Percentiles rank a stretch among this genome's conserved stretches.
phyloP scores from a whole-genome alignment of 306 rosid species.

The Trifolium fragiferum region DNA sequence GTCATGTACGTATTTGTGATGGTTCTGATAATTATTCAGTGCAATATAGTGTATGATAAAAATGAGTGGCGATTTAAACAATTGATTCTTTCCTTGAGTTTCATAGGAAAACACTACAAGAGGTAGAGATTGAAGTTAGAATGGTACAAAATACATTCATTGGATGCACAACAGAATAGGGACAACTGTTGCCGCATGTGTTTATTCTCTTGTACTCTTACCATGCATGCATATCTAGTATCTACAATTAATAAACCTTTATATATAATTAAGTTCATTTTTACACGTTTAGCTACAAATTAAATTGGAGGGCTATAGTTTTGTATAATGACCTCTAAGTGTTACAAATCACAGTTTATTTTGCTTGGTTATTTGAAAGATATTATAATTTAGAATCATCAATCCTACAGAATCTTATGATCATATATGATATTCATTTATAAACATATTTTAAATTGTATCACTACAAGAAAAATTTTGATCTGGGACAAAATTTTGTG shows the following conservation, averaged over 20 bases:
- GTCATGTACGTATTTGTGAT: not conserved
- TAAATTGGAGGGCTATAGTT: no score
- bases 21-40: not conserved
- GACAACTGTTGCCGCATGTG: not conserved
- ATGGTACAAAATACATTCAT: conserved; percentile 34
- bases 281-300: not conserved
- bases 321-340: no score
- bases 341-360: no score
- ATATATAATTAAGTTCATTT: no score
- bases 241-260: no score
- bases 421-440: no score
- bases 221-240: not conserved
- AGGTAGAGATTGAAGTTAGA: not conserved
- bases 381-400: no score
- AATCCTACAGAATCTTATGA: no score
- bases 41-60: not conserved
- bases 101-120: not conserved
- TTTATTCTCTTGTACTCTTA: not conserved
- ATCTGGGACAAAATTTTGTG: no score
- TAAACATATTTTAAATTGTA: no score
- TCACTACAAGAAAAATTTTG: no score
- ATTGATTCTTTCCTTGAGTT: not conserved
- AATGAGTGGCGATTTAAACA: conserved; percentile 40
- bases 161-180: not conserved
- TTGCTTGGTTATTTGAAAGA: no score